Percentiles rank a stretch among this genome's conserved stretches.
These are phyloP conservation scores for Atkinsonella hypoxylon DNA, from an alignment of 2,329 filamentous ascomycete species.

Conservation along the genomic window DNA sequence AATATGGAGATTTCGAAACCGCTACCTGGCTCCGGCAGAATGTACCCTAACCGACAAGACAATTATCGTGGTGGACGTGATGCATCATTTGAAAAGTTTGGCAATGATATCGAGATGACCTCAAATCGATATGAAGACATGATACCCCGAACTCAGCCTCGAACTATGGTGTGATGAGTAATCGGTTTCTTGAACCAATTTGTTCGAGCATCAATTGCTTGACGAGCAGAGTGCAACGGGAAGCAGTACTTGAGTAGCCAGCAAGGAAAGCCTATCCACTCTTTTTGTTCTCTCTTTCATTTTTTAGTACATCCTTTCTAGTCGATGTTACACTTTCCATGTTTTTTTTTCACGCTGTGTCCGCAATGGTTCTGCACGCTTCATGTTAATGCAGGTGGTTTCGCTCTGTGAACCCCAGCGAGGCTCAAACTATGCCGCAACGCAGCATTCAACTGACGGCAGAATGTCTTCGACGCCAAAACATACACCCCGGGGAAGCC, in stretches of 20 bases:
- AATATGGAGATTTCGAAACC: conserved; percentile 38
- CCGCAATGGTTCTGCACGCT: not conserved
- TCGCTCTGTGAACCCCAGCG: not conserved
- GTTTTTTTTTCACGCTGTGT: not conserved
- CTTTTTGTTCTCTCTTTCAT: not conserved
- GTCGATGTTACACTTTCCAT: not conserved
- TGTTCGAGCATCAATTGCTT: not conserved
- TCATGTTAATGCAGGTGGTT: not conserved
- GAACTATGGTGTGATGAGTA: conserved; percentile 25
- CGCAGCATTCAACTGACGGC: not conserved
- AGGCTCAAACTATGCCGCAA: not conserved
- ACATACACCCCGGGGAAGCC: not conserved
- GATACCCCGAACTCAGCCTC: conserved; percentile 38
- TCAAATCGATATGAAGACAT: conserved; percentile 46
- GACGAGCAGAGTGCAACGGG: not conserved
- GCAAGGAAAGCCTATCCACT: not conserved
- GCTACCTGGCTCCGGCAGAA: conserved; percentile 31
- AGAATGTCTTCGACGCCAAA: not conserved
- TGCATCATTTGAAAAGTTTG: conserved; percentile 24
- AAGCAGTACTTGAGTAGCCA: not conserved
- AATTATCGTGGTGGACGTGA: conserved; percentile 6
- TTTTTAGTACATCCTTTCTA: not conserved
- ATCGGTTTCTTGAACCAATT: not conserved
- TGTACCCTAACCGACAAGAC: conserved; percentile 24
- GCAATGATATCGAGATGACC: conserved; percentile 36